Percentiles rank a stretch among this genome's conserved stretches.
Evolutionary conservation across 2,329 filamentous ascomycete genomes (phyloP).

Genomic region (Aspergillus vadensis): DNA sequence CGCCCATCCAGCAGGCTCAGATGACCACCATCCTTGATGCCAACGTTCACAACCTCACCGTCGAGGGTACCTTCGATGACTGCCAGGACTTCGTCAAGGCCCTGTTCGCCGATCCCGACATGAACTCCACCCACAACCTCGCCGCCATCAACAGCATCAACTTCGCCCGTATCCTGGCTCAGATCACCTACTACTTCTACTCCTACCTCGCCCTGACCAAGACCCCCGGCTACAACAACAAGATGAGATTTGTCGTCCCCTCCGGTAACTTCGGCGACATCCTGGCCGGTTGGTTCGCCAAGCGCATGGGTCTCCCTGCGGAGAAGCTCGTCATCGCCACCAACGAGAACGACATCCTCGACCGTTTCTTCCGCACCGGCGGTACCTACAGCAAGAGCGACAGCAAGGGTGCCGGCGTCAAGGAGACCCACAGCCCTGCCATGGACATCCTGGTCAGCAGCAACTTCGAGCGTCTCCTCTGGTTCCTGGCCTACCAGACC

Average conservation of each 20-base stretch:
- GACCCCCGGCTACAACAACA: constrained; percentile 58
- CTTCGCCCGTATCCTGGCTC: constrained; percentile 90
- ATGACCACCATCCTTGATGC: constrained; percentile 92
- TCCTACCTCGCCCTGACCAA: constrained; percentile 81
- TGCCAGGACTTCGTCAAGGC: constrained; percentile 97
- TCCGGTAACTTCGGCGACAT: constrained; percentile 98
- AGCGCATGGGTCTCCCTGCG: constrained; percentile 81
- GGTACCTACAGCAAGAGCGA: constrained; percentile 84
- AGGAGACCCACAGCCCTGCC: constrained; percentile 88
- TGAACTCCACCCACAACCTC: constrained; percentile 79
- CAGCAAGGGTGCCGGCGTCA: constrained; percentile 66
- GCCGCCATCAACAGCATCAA: constrained; percentile 97
- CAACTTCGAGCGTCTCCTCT: constrained; percentile 94
- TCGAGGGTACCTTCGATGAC: constrained; percentile 91
- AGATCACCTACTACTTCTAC: constrained; percentile 97
- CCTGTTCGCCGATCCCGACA: constrained; percentile 81
- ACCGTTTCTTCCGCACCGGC: constrained; percentile 87
- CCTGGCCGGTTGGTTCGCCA: constrained; percentile 83
- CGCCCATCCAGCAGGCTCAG: constrained; percentile 90
- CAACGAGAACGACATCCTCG: constrained; percentile 95
- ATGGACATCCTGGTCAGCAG: constrained; percentile 98
- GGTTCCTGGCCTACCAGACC: constrained; percentile 80
- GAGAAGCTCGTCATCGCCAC: constrained; percentile 91
- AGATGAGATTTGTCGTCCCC: constrained; percentile 81
- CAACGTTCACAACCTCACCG: constrained; percentile 90